Evolutionary conservation across 2,329 filamentous ascomycete genomes (phyloP), one percentile per base, ranked within the genome.

Genomic region (Parastagonospora avenae): DNA sequence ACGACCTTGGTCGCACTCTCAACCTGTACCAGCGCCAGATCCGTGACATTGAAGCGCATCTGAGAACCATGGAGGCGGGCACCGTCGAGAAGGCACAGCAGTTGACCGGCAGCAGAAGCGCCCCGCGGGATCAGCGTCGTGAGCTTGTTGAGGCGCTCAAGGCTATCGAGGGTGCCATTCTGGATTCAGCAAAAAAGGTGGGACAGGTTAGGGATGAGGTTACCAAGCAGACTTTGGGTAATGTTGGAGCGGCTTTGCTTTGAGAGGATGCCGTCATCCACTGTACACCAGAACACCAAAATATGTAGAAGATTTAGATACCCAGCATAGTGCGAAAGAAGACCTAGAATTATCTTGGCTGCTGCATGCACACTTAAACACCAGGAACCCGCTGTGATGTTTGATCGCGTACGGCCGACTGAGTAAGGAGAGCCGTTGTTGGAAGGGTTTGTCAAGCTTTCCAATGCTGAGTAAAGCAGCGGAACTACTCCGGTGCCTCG

Each of bases 131-230:
- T 58, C 55, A 76, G 74, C 50, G 71, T 64, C 68, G 76, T 35
- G 77, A 80, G 64, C 63, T 81, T 39, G 76, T 76, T 2, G 74
- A 76, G 32, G 77, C 77, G 33, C 59, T 81, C 47, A 73, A 75
- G 51, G 77, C 75, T 9, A 80, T 81, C 50, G 79, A 81, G 58
- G 71, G 70, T n/a, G 78, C 77, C 8, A 79, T 81, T 52, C 44
- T 80, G 36, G 70, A 73, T n/a, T 76, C 76, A 7, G 79, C 79
- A 14, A 75, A 74, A 55, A 72, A 73, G 55, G 77, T 81, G 12
- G 79, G 79, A 38, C 70, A 73, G 50, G 76, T 76, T 46, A 71
- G 78, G 59, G 79, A 80, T 52, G 74, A 76, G 31, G 76, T 80
- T 24, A 76, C 76, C 43, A 75, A 77, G 64, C 65, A 79, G 47